A percentile compares a stretch with the other conserved stretches of the same genome.
Evolutionary conservation across 345 rosid genomes (phyloP).

Genomic region (Salix caprea): DNA sequence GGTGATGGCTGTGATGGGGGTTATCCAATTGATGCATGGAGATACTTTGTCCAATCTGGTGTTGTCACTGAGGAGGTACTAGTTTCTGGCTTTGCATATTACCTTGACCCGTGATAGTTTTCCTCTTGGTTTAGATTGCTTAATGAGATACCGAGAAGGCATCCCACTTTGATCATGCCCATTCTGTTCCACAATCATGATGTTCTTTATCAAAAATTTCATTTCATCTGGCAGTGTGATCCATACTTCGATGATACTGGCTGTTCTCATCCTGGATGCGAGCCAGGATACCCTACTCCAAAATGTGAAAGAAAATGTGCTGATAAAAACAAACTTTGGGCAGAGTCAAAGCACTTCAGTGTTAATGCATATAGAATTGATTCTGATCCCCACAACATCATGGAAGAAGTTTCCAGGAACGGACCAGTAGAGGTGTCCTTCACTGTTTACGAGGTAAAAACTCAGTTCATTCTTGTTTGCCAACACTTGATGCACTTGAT

Average conservation of each 20-base stretch:
- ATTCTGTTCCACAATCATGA: neutral
- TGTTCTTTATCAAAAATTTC: neutral
- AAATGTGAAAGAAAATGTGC: conserved; percentile 71
- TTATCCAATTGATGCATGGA: conserved; percentile 77
- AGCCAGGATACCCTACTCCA: conserved; percentile 84
- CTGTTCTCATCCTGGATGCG: conserved; percentile 97
- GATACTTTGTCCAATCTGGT: conserved; percentile 63
- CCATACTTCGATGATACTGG: conserved; percentile 85
- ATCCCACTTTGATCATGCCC: neutral
- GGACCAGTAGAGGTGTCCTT: conserved; percentile 96
- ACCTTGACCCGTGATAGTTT: neutral
- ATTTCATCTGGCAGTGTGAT: conserved; percentile 56
- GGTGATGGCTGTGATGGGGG: conserved; percentile 94
- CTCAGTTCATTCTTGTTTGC: neutral
- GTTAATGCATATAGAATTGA: conserved; percentile 60
- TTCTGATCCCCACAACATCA: conserved; percentile 62
- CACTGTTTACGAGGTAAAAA: conserved; percentile 81
- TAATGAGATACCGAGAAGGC: neutral
- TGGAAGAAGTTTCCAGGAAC: conserved; percentile 80
- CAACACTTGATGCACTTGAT: neutral
- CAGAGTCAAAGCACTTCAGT: conserved; percentile 70
- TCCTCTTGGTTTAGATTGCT: neutral
- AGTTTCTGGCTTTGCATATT: neutral
- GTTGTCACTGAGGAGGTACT: conserved; percentile 92
- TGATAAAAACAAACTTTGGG: conserved; percentile 65